Evolutionary conservation across 2,329 filamentous ascomycete species (phyloP).

Genomic region (Neocatenulostroma microsporum): DNA sequence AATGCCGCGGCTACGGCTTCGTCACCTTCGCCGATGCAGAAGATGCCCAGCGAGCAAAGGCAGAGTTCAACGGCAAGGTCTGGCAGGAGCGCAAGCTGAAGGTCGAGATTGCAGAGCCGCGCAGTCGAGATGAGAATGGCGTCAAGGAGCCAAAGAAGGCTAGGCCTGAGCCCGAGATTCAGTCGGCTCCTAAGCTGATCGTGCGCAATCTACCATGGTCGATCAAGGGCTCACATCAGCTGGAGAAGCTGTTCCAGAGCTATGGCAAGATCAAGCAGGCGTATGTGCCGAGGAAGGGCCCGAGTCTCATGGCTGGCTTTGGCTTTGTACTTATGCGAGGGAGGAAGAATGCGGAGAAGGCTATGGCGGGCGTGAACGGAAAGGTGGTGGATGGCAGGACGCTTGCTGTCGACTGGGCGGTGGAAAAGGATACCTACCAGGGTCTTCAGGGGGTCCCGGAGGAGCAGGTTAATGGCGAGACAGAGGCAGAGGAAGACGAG

Average conservation of each 20-base stretch:
- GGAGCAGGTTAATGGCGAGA: conserved; percentile 26
- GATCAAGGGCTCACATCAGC: conserved; percentile 75
- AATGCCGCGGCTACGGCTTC: conserved; percentile 89
- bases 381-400: conserved; percentile 81
- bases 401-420: conserved; percentile 92
- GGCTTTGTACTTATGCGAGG: conserved; percentile 87
- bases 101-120: conserved; percentile 79
- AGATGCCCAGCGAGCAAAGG: conserved; percentile 73
- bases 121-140: conserved; percentile 54
- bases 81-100: conserved; percentile 75
- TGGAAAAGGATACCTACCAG: conserved; percentile 57
- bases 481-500: conserved; percentile 38
- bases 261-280: conserved; percentile 88
- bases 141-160: conserved; percentile 33
- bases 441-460: conserved; percentile 9
- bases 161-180: conserved; percentile 53
- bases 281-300: conserved; percentile 71
- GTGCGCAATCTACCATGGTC: conserved; percentile 94
- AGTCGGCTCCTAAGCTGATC: conserved; percentile 73
- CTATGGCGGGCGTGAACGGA: conserved; percentile 76
- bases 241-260: conserved; percentile 70
- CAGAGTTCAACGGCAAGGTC: conserved; percentile 69
- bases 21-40: conserved; percentile 93
- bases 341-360: conserved; percentile 83
- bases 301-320: conserved; percentile 66